phyloP scores from a whole-genome alignment of 345 rosid species.

The Heritiera fomes region DNA sequence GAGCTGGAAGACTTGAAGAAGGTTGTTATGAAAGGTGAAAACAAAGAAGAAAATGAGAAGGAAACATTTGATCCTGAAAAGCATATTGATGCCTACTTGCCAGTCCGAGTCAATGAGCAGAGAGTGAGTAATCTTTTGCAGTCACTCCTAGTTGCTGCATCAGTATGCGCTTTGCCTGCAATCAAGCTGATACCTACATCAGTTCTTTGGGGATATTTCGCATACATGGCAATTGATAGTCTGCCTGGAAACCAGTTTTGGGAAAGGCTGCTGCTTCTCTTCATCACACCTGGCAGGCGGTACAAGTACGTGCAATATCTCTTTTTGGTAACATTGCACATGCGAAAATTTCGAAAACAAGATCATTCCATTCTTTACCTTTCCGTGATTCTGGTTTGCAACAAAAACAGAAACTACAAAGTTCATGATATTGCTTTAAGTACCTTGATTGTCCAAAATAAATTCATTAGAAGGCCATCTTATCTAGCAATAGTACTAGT shows the following conservation, averaged over 20 bases:
- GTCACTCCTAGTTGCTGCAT: conserved; percentile 63
- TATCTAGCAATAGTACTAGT: not conserved
- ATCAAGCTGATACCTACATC: conserved; percentile 80
- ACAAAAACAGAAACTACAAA: not conserved
- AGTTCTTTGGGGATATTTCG: conserved; percentile 85
- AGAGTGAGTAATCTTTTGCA: conserved; percentile 79
- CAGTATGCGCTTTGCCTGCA: conserved; percentile 66
- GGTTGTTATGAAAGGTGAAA: conserved; percentile 54
- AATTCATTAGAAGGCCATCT: not conserved
- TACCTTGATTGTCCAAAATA: not conserved
- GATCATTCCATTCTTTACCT: not conserved
- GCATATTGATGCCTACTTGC: conserved; percentile 78
- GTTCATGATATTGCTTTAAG: not conserved
- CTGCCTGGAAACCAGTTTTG: conserved; percentile 90
- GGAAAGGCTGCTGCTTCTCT: conserved; percentile 71
- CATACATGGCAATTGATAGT: conserved; percentile 90
- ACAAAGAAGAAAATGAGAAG: conserved; percentile 28
- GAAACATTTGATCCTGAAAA: conserved; percentile 69
- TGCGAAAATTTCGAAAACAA: not conserved
- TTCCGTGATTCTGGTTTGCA: not conserved
- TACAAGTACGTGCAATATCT: conserved; percentile 52
- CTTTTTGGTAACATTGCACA: not conserved
- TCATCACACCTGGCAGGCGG: conserved; percentile 54
- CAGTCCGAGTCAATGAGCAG: conserved; percentile 83
- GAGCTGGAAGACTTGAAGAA: conserved; percentile 76